Evolutionary conservation across 306 rosid species (phyloP), one percentile per base, ranked within the genome.

Genomic region (Cajanus cajan): DNA sequence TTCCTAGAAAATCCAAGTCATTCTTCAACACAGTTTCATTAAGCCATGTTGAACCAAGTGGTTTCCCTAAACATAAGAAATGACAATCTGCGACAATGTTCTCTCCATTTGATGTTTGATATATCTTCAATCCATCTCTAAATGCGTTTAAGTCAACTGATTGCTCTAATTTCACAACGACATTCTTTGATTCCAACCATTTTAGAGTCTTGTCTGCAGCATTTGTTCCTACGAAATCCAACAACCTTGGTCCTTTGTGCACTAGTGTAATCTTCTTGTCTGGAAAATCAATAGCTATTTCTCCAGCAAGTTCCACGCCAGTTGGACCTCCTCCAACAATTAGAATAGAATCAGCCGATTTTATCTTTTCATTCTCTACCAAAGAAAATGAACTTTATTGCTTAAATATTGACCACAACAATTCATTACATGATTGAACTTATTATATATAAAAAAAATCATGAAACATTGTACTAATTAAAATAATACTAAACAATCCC

Each of bases 301-400:
- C 98, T 75, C 86, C 97, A 4, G 97, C 91, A 55, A 92, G 96
- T 71, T 91, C 98, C 14, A 94, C 96, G 13, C 98, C 98, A 11
- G 89, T 88, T 12, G 96, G 98, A 61, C 98, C 98, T 8, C 98
- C 98, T 73, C 94, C 98, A 68, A 94, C 87, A 58, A 94, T 86
- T 85, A 94, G 78, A 80, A 94, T 87, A 44, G 97, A 91, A 10
- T 14, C 33, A 41, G 98, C 88, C 7, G 91, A 84, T 57, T 77
- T 83, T 64, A 94, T 94, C 89, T 83, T 89, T 59, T 72, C 75
- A 69, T 84, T 64, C 45, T 89, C 98, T 92, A 88, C 61, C 73
- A 83, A 2, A 59, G 41, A 48, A 80, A 65, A 87, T 37, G 45
- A 73, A 68, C 45, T 47, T 63, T 44, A 78, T 74, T n/a, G 58